Evolutionary conservation across 2,329 filamentous ascomycete species (phyloP).

Genomic region (Colletotrichum sp.): DNA sequence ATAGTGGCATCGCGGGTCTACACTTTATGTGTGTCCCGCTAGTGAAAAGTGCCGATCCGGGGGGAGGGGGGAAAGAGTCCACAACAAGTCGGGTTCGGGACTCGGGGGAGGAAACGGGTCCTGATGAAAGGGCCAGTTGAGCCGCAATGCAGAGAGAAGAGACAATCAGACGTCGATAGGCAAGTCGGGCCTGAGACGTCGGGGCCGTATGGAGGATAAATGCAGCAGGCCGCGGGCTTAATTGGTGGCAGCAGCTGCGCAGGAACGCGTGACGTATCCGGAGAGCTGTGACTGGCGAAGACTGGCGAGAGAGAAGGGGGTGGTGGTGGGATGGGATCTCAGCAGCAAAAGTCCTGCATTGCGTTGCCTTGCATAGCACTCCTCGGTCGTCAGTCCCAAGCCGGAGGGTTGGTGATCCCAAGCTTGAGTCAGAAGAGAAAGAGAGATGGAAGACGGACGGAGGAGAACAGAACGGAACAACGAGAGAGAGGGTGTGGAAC

Average conservation of each 20-base stretch:
- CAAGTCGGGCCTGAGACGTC: slow-evolving; percentile 6
- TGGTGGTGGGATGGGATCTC: slow-evolving; percentile 6
- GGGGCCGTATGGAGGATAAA: slow-evolving; percentile 8
- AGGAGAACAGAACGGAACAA: background rate
- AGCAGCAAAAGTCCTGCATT: slow-evolving; percentile 12
- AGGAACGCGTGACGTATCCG: slow-evolving; percentile 13
- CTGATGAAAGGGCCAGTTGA: background rate
- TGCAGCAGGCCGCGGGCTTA: background rate
- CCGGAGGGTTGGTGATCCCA: background rate
- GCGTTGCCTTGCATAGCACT: background rate
- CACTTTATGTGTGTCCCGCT: background rate
- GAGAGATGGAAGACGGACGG: background rate
- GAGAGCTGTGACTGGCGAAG: slow-evolving; percentile 14
- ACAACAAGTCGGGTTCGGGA: background rate
- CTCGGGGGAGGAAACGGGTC: background rate
- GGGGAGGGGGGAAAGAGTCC: background rate
- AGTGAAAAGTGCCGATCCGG: background rate
- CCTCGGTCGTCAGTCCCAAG: background rate
- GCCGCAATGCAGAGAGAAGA: slow-evolving; percentile 12
- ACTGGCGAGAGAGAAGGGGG: background rate
- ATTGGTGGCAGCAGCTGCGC: slow-evolving; percentile 12
- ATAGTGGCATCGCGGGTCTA: slow-evolving; percentile 30
- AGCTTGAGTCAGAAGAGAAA: background rate
- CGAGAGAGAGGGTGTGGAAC: slow-evolving; percentile 11
- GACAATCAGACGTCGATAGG: background rate